Evolutionary conservation across 495 filamentous ascomycete species (phyloP), one percentile per base, ranked within the genome.

Genomic region (Thozetella sp.): DNA sequence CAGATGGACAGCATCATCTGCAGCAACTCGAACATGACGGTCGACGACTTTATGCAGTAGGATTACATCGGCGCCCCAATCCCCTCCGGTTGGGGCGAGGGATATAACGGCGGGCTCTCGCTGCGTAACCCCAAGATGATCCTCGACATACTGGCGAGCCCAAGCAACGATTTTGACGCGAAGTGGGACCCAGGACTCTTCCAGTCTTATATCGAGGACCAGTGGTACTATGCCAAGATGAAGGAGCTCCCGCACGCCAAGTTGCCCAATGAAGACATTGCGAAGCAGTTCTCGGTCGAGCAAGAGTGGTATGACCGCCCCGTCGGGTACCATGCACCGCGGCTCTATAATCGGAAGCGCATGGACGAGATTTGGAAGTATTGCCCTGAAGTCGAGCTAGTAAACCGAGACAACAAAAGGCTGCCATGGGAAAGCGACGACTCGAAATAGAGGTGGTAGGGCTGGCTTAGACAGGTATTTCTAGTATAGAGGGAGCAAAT

Each of bases 41-140:
- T 69, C 11, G 70, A 73, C 17, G 70, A 71, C 37, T 72, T 63
- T 52, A 53, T 71, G 23, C 51, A 59, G 2, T 73, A 67, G 51
- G 68, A 71, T 57, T 63, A 69, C 22, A 46, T 73, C 15, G 68
- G 70, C 0, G 68, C 66, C 6, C 64, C 68, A 19, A 68, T 73
- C 46, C 51, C 54, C 10, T 10, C 20, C 19, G 45, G 20, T 1
- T 65, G 52, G 20, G 64, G 66, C 1, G 40, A 58, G 37, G 68
- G 67, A 22, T 70, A 68, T 48, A 72, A 71, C 53, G 69, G 68
- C 2, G 71, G 69, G 0, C 48, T 73, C 52, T 68, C 62, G 24
- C 53, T 73, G 23, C 26, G 71, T 13, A 72, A 68, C 57, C 63
- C 64, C 23, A 62, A 55, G 46, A 57, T 62, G 9, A 56, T 67